phyloP scores from a whole-genome alignment of 768 basidiomycete genomes.

The Rhodotorula graminis region DNA sequence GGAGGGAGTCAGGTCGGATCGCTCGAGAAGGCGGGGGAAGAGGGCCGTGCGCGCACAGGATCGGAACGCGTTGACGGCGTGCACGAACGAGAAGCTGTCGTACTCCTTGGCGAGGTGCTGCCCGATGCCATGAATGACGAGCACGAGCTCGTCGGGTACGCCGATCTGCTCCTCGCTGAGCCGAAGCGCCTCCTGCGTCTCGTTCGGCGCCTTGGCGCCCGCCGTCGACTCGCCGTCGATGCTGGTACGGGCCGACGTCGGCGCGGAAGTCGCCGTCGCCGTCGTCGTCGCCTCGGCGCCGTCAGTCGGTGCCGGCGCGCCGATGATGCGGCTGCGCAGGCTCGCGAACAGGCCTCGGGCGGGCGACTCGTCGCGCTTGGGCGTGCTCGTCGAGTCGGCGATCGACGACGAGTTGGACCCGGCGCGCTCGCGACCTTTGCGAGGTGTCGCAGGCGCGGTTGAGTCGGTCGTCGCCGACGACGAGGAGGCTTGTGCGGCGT shows the following conservation, averaged over 20 bases:
- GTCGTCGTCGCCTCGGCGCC: not conserved
- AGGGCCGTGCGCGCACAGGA: not conserved
- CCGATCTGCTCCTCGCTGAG: conserved; percentile 19
- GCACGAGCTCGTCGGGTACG: conserved; percentile 40
- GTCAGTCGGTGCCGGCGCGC: conserved; percentile 1
- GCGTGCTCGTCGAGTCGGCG: not conserved
- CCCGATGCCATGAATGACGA: conserved; percentile 42
- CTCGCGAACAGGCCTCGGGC: conserved; percentile 30
- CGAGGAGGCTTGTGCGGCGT: not conserved
- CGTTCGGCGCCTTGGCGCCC: not conserved
- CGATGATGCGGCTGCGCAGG: conserved; percentile 23
- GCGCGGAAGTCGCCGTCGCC: too few species aligned
- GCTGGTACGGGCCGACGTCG: not conserved
- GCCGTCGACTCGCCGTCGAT: not conserved
- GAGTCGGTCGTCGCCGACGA: not conserved
- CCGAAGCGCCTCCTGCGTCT: conserved; percentile 15
- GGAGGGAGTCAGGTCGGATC: not conserved
- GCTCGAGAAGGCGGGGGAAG: too few species aligned
- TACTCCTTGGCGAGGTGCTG: conserved; percentile 37
- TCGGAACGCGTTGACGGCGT: conserved; percentile 41
- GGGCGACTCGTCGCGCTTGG: conserved; percentile 11
- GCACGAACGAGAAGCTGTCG: conserved; percentile 32
- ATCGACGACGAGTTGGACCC: not conserved
- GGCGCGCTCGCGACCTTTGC: not conserved
- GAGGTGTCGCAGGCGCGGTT: not conserved